Evolutionary conservation across 2,329 filamentous ascomycete species (phyloP).

Genomic region (Aspergillus ruber): DNA sequence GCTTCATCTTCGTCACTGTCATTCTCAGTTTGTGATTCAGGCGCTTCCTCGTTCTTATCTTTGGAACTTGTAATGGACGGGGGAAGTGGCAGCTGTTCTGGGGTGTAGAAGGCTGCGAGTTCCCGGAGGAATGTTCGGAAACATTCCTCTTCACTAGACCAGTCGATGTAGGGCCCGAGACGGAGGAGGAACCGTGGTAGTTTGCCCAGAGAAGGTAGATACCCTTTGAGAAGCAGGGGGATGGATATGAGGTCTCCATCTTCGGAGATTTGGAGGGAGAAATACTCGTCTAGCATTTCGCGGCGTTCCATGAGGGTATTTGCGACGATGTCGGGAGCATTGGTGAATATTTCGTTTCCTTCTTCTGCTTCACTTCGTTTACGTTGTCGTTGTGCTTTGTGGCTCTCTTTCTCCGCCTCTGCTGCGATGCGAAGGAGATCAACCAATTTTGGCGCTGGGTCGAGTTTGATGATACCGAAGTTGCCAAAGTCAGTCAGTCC

Average conservation of each 20-base stretch:
- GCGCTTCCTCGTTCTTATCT: not conserved
- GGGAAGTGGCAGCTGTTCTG: constrained; percentile 66
- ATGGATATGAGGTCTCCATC: constrained; percentile 71
- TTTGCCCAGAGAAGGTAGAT: constrained; percentile 78
- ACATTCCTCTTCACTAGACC: constrained; percentile 76
- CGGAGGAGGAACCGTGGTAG: constrained; percentile 81
- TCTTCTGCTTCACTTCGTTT: constrained; percentile 26
- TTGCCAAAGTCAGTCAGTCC: constrained; percentile 94
- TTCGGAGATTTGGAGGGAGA: constrained; percentile 73
- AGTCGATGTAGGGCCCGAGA: constrained; percentile 81
- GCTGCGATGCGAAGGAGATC: constrained; percentile 69
- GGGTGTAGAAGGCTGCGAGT: constrained; percentile 82
- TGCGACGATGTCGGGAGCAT: constrained; percentile 60
- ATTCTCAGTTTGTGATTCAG: constrained; percentile 5
- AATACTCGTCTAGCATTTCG: constrained; percentile 90
- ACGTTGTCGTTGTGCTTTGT: constrained; percentile 5
- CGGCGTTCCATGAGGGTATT: constrained; percentile 65
- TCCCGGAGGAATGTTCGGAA: constrained; percentile 82
- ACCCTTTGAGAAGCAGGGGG: constrained; percentile 81
- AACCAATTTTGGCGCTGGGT: constrained; percentile 64
- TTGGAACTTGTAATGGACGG: not conserved
- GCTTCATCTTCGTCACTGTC: constrained; percentile 42
- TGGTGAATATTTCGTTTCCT: constrained; percentile 54
- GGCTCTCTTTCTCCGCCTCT: constrained; percentile 57
- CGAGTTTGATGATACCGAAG: constrained; percentile 77